These are phyloP conservation scores for Globisporangium cederbergense DNA, from an alignment of 352 stramenopile genomes.

Conservation along the genomic window DNA sequence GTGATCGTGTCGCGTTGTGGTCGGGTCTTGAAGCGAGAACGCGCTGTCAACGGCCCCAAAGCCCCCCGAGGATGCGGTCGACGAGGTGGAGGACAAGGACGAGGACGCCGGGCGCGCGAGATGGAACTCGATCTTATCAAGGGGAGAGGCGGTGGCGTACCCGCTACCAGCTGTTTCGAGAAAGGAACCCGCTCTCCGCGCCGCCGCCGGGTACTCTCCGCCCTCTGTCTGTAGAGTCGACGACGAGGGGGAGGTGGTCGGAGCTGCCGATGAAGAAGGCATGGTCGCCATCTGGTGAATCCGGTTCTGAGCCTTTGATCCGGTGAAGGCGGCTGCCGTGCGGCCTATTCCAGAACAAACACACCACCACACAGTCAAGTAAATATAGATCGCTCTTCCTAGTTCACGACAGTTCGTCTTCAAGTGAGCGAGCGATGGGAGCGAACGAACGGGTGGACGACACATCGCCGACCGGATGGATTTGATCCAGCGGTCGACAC, in stretches of 20 bases:
- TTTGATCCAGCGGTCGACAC: slow-evolving; percentile 14
- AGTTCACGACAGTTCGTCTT: not conserved
- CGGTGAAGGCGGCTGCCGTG: not conserved
- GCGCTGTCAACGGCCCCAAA: slow-evolving; percentile 20
- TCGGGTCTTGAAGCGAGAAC: slow-evolving; percentile 12
- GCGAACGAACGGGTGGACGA: not conserved
- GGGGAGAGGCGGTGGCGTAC: slow-evolving; percentile 14
- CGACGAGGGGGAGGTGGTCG: slow-evolving; percentile 6
- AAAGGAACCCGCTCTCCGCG: slow-evolving; percentile 20
- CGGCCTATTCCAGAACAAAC: slow-evolving; percentile 7
- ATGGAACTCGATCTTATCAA: slow-evolving; percentile 33
- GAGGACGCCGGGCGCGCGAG: slow-evolving; percentile 13
- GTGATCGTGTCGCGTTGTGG: slow-evolving; percentile 11
- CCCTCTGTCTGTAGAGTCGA: slow-evolving; percentile 11
- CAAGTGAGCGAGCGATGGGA: not conserved
- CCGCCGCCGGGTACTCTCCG: slow-evolving; percentile 1
- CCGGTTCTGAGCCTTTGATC: slow-evolving; percentile 14
- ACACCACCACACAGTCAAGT: not conserved
- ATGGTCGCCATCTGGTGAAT: slow-evolving; percentile 22
- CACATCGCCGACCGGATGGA: slow-evolving; percentile 10
- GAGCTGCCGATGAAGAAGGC: slow-evolving; percentile 9
- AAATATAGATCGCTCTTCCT: slow-evolving; percentile 6
- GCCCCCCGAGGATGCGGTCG: slow-evolving; percentile 11
- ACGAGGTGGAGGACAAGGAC: slow-evolving; percentile 19
- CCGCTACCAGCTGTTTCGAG: slow-evolving; percentile 19